phyloP scores from a whole-genome alignment of 192 early-diverging fungal species.

The Obelidium mucronatum region DNA sequence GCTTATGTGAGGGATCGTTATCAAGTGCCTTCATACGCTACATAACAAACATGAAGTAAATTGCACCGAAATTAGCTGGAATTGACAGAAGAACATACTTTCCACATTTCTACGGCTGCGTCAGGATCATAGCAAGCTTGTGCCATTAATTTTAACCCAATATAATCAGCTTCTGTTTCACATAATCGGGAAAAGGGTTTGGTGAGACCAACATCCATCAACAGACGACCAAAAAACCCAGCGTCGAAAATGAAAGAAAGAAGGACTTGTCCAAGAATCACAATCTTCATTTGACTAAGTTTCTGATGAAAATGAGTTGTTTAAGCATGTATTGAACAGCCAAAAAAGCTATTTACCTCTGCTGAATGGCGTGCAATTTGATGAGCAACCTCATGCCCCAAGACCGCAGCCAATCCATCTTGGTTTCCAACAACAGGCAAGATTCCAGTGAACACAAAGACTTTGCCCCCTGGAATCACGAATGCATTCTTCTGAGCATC shows the following conservation, averaged over 20 bases:
- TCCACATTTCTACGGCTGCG: conserved; percentile 83
- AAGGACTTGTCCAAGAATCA: conserved; percentile 64
- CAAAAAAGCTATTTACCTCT: too few species aligned
- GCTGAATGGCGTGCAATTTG: conserved; percentile 89
- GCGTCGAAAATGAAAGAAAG: conserved; percentile 76
- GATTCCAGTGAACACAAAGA: conserved; percentile 97
- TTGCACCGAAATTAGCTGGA: too few species aligned
- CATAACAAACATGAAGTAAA: neutral
- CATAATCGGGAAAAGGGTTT: conserved; percentile 87
- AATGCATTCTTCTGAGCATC: conserved; percentile 89
- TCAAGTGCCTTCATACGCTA: conserved; percentile 73
- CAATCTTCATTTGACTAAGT: conserved; percentile 74
- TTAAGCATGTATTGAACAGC: neutral
- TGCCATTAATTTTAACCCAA: conserved; percentile 87
- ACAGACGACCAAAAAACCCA: conserved; percentile 62
- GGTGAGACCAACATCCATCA: conserved; percentile 77
- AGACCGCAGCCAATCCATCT: conserved; percentile 89
- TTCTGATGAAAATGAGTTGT: too few species aligned
- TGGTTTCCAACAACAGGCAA: conserved; percentile 81
- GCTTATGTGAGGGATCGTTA: conserved; percentile 43
- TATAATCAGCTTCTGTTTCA: conserved; percentile 93
- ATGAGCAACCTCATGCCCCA: conserved; percentile 96
- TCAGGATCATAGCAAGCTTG: conserved; percentile 91
- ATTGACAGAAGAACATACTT: conserved; percentile 37
- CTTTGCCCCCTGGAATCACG: conserved; percentile 83